Evolutionary conservation across 129 eudicot species (phyloP).

Genomic region (Flaveria brownii): DNA sequence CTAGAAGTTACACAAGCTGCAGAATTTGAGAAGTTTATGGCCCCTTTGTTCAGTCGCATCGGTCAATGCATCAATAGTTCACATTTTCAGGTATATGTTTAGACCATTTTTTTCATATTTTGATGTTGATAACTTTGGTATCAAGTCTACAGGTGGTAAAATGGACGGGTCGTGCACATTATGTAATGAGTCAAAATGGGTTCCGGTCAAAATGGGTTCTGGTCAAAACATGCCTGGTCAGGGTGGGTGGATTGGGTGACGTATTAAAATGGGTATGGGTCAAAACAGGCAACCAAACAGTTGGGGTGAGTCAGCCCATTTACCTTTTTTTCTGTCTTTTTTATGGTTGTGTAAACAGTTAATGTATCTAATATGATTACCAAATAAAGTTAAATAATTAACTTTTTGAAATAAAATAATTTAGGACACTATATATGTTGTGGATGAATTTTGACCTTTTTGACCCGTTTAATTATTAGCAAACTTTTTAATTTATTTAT

Average conservation of each 20-base stretch:
- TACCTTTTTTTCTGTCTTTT: not conserved
- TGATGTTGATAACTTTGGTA: slow-evolving; percentile 9
- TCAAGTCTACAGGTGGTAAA: not conserved
- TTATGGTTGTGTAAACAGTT: not conserved
- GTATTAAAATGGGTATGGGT: not conserved
- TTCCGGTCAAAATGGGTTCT: not conserved
- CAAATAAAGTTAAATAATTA: not conserved
- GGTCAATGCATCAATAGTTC: slow-evolving; percentile 68
- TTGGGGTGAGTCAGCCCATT: not conserved
- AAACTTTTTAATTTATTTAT: not conserved
- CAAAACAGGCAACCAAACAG: not conserved
- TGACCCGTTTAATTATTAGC: not conserved
- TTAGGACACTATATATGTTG: not conserved
- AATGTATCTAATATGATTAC: not conserved
- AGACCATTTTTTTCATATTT: not conserved
- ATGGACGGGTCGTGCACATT: not conserved
- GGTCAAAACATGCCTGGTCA: not conserved
- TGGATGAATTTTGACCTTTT: not conserved
- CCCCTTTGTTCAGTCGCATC: slow-evolving; percentile 61
- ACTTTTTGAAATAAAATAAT: not conserved
- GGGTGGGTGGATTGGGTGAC: not conserved
- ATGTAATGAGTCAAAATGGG: not conserved
- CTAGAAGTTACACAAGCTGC: slow-evolving; percentile 68
- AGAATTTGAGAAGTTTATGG: slow-evolving; percentile 70
- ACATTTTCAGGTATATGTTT: slow-evolving; percentile 63